Evolutionary conservation across 2,329 filamentous ascomycete species (phyloP).

Genomic region (Calonectria hawksworthii): DNA sequence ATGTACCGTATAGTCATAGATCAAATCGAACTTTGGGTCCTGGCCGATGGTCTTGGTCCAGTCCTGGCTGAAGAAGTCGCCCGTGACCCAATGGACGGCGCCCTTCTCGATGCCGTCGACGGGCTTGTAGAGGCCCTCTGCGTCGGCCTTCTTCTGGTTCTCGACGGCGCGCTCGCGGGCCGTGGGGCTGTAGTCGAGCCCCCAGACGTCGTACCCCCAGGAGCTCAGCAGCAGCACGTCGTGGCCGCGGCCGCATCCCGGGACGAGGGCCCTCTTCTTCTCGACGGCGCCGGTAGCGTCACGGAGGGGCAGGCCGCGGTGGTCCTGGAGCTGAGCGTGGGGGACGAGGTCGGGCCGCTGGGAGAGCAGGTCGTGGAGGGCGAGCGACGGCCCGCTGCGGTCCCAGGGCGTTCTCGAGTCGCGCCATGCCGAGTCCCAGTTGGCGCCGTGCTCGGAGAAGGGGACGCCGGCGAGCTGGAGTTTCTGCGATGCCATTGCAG

Average conservation of each 20-base stretch:
- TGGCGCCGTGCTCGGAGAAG: slow-evolving; percentile 51
- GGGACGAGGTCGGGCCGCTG: slow-evolving; percentile 61
- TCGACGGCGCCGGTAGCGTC: slow-evolving; percentile 40
- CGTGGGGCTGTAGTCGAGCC: slow-evolving; percentile 74
- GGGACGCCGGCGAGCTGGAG: slow-evolving; percentile 52
- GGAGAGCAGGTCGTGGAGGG: slow-evolving; percentile 66
- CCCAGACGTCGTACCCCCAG: slow-evolving; percentile 83
- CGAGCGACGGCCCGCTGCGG: slow-evolving; percentile 65
- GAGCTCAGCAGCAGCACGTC: slow-evolving; percentile 83
- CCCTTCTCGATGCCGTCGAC: slow-evolving; percentile 61
- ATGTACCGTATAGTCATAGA: slow-evolving; percentile 74
- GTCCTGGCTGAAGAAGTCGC: slow-evolving; percentile 76
- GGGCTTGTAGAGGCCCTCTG: slow-evolving; percentile 59
- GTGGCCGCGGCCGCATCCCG: slow-evolving; percentile 86
- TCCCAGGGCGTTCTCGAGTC: slow-evolving; percentile 68
- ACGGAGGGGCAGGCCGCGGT: slow-evolving; percentile 46
- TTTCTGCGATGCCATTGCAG: slow-evolving; percentile 40
- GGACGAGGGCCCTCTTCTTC: slow-evolving; percentile 72
- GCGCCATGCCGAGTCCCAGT: slow-evolving; percentile 65
- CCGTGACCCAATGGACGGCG: slow-evolving; percentile 67
- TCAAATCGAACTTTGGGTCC: slow-evolving; percentile 72
- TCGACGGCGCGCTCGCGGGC: slow-evolving; percentile 62
- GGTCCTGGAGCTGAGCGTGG: slow-evolving; percentile 49
- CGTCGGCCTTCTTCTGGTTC: slow-evolving; percentile 56
- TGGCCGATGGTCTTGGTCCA: slow-evolving; percentile 63